phyloP scores from a whole-genome alignment of 164 flowering plant species.

The Saururus chinensis region DNA sequence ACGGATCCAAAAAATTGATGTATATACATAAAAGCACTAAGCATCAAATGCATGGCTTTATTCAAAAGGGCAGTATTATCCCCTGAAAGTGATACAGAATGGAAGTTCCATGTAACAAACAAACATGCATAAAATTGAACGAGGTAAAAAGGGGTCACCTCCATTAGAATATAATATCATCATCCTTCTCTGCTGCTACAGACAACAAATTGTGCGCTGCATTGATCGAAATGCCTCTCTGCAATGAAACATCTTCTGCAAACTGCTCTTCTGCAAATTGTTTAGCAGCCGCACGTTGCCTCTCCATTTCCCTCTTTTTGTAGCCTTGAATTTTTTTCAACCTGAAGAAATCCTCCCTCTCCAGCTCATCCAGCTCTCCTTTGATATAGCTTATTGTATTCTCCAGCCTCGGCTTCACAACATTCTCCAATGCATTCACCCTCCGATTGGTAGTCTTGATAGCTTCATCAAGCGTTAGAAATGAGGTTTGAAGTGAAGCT shows the following conservation, averaged over 20 bases:
- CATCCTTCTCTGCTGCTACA: constrained; percentile 43
- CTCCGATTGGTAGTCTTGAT: constrained; percentile 94
- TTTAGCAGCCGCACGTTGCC: constrained; percentile 44
- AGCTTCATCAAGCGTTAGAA: constrained; percentile 85
- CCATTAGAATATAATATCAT: constrained; percentile 76
- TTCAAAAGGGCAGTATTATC: no score
- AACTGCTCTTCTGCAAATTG: constrained; percentile 54
- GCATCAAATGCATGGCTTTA: no score
- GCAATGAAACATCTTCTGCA: constrained; percentile 55
- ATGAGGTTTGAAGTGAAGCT: constrained; percentile 90
- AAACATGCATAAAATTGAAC: no score
- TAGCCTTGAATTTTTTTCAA: constrained; percentile 92
- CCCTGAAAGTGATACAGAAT: no score
- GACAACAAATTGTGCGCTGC: constrained; percentile 52
- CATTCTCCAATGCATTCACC: constrained; percentile 94
- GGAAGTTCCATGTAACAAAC: no score
- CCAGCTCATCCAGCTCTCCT: constrained; percentile 92
- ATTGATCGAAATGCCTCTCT: constrained; percentile 52
- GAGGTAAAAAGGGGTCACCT: no score
- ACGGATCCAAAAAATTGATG: no score
- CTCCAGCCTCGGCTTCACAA: constrained; percentile 86
- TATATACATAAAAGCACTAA: no score
- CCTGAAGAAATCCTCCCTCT: constrained; percentile 94
- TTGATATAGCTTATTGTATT: constrained; percentile 80
- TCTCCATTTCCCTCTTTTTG: constrained; percentile 79